These are phyloP conservation scores for Tuber microsphaerosporum DNA, from an alignment of 495 filamentous ascomycete species.

Conservation along the genomic window DNA sequence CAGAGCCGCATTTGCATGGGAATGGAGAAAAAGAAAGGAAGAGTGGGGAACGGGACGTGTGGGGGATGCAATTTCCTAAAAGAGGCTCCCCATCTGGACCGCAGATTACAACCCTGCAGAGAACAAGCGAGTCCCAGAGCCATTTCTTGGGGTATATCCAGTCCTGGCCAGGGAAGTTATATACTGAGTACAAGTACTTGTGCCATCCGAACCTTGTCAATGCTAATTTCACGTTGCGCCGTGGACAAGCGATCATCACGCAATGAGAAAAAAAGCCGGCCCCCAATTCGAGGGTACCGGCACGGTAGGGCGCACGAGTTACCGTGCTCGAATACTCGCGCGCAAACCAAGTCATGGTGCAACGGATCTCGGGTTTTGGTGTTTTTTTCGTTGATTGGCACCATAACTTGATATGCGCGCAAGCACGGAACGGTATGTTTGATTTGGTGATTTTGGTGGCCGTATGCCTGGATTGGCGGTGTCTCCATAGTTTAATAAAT, in stretches of 20 bases:
- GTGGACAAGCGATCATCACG: neutral
- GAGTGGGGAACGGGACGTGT: neutral
- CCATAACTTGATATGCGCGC: no score
- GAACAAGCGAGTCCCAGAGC: neutral
- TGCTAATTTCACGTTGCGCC: neutral
- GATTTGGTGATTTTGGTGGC: no score
- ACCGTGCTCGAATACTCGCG: neutral
- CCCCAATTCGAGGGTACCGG: neutral
- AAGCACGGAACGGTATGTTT: no score
- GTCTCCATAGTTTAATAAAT: no score
- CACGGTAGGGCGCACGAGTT: neutral
- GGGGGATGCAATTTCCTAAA: neutral
- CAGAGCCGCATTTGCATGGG: constrained; percentile 6
- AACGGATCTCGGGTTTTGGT: no score
- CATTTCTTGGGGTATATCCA: neutral
- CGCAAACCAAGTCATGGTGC: no score
- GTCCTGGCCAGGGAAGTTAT: neutral
- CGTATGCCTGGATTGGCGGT: no score
- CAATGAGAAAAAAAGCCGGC: neutral
- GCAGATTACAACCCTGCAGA: neutral
- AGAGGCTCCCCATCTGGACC: neutral
- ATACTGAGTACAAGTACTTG: no score
- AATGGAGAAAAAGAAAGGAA: constrained; percentile 10
- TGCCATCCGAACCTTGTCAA: neutral
- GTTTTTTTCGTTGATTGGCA: no score